Percentiles rank a stretch among this genome's conserved stretches.
Evolutionary conservation across 176 grass and related monocot genomes (phyloP).

Genomic region (Puya raimondii): DNA sequence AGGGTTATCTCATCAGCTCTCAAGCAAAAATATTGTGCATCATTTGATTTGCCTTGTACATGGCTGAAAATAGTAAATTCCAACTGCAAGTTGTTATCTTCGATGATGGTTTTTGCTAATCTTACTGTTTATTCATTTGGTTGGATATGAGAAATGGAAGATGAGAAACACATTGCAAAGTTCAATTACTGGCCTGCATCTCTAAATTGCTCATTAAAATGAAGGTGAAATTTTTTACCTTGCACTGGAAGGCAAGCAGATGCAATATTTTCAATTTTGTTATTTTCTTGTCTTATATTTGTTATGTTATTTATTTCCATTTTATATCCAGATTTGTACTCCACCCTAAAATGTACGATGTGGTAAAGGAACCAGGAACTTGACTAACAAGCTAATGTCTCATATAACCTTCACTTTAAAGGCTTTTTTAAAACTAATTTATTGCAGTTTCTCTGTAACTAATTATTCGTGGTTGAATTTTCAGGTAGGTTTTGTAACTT

Average conservation of each 20-base stretch:
- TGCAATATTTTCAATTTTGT: no score
- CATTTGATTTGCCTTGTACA: no score
- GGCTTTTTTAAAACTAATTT: background rate
- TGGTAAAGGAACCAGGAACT: background rate
- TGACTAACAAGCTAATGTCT: background rate
- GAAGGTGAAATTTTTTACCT: no score
- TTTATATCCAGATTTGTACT: background rate
- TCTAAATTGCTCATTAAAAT: no score
- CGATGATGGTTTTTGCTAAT: background rate
- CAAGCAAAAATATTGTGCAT: no score
- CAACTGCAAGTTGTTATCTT: background rate
- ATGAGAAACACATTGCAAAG: background rate
- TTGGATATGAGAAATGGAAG: background rate
- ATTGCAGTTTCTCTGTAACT: background rate
- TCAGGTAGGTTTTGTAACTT: constrained; percentile 95
- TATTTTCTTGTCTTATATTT: background rate
- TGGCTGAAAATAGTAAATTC: background rate
- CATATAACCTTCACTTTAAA: background rate
- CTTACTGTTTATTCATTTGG: background rate
- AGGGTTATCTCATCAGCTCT: background rate
- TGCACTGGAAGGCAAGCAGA: no score
- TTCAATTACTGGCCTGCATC: no score
- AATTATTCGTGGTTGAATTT: constrained; percentile 10
- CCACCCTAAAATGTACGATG: background rate
- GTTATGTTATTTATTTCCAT: background rate